A percentile compares a stretch with the other conserved stretches of the same genome.
Evolutionary conservation across 2,329 filamentous ascomycete genomes (phyloP).

Genomic region (Penicillium carneum): DNA sequence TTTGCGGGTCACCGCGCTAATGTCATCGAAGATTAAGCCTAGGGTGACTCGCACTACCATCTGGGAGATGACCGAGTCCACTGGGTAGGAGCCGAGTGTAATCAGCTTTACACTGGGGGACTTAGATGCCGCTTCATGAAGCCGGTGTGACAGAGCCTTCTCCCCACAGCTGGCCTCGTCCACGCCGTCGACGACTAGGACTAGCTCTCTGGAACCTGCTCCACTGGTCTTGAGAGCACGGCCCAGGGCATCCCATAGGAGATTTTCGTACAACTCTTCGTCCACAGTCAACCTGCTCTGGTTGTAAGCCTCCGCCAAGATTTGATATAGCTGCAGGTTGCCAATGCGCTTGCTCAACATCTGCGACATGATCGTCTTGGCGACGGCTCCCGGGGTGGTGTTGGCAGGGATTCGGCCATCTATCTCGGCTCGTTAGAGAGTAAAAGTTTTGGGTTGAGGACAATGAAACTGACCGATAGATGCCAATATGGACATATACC

Average conservation of each 20-base stretch:
- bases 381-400: conserved; percentile 43
- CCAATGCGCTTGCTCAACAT: conserved; percentile 51
- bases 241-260: conserved; percentile 47
- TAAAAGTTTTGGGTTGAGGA: background rate
- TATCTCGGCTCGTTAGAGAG: background rate
- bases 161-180: conserved; percentile 48
- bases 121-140: conserved; percentile 36
- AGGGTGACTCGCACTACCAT: conserved; percentile 39
- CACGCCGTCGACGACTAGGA: conserved; percentile 50
- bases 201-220: conserved; percentile 44
- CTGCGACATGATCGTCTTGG: conserved; percentile 48
- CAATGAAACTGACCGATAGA: conserved; percentile 39
- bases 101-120: conserved; percentile 42
- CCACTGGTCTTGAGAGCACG: conserved; percentile 40
- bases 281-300: conserved; percentile 34
- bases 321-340: conserved; percentile 49
- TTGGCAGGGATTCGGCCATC: conserved; percentile 43
- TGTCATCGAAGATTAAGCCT: conserved; percentile 49
- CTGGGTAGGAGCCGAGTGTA: conserved; percentile 39
- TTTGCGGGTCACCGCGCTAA: conserved; percentile 44
- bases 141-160: conserved; percentile 37
- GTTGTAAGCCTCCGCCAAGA: conserved; percentile 44
- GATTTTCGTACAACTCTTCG: conserved; percentile 44
- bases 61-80: conserved; percentile 19
- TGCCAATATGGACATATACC: conserved; percentile 47